phyloP scores from a whole-genome alignment of 2,329 filamentous ascomycete genomes.

The Penicillium sp. region DNA sequence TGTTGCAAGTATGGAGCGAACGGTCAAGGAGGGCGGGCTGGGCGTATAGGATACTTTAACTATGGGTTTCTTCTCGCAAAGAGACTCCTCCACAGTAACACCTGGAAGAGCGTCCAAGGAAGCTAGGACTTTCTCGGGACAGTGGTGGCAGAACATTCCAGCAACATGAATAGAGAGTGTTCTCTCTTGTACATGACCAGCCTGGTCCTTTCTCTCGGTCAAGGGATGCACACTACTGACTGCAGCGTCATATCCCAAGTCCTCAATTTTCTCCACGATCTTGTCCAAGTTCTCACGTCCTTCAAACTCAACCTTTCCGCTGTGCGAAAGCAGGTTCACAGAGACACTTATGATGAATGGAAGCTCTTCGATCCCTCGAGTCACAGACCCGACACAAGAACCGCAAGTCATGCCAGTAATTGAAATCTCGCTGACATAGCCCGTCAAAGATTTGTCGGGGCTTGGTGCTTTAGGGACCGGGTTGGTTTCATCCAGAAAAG shows the following conservation, averaged over 20 bases:
- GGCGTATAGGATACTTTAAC: constrained; percentile 71
- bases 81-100: constrained; percentile 39
- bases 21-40: constrained; percentile 65
- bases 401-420: constrained; percentile 60
- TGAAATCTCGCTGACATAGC: constrained; percentile 47
- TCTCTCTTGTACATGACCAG: constrained; percentile 39
- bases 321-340: constrained; percentile 53
- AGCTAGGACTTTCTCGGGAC: constrained; percentile 51
- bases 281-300: constrained; percentile 46
- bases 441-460: constrained; percentile 2
- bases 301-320: constrained; percentile 49
- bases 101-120: constrained; percentile 49
- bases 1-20: constrained; percentile 68
- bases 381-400: constrained; percentile 53
- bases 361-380: constrained; percentile 45
- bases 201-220: constrained; percentile 31
- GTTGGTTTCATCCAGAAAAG: constrained; percentile 39
- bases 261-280: constrained; percentile 53
- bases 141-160: constrained; percentile 74
- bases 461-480: constrained; percentile 6
- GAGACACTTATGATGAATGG: constrained; percentile 48
- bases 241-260: constrained; percentile 64
- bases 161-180: constrained; percentile 65
- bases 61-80: constrained; percentile 63
- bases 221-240: constrained; percentile 48